Percentiles rank a stretch among this genome's conserved stretches.
These are phyloP conservation scores for Pythium vanterpoolii DNA, from an alignment of 352 stramenopile species.

Conservation along the genomic window DNA sequence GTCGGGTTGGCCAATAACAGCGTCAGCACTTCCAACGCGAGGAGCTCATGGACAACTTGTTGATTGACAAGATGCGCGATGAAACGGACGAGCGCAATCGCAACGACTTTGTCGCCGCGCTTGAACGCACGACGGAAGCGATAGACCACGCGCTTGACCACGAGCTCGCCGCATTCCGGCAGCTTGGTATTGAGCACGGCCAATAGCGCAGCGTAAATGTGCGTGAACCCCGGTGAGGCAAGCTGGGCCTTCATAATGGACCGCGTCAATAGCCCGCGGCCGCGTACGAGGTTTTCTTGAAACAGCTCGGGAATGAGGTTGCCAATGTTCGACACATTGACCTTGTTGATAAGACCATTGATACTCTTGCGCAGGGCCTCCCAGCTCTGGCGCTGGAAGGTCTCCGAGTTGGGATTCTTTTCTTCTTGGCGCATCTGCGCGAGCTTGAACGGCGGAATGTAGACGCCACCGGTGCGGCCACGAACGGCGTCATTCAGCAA, in stretches of 20 bases:
- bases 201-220: conserved; percentile 96
- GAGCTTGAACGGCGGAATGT: conserved; percentile 92
- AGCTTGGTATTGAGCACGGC: conserved; percentile 99
- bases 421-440: conserved; percentile 65
- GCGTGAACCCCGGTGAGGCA: conserved; percentile 94
- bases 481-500: conserved; percentile 36
- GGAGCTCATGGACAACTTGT: conserved; percentile 96
- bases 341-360: conserved; percentile 99
- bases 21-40: conserved; percentile 97
- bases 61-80: conserved; percentile 99
- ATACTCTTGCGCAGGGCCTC: conserved; percentile 96
- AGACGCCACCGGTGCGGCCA: conserved; percentile 87
- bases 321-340: conserved; percentile 93
- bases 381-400: conserved; percentile 93
- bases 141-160: conserved; percentile 93
- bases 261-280: conserved; percentile 91
- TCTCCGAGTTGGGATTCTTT: conserved; percentile 57
- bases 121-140: conserved; percentile 96
- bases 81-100: conserved; percentile 94
- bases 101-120: conserved; percentile 94
- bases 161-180: conserved; percentile 95
- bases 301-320: conserved; percentile 96
- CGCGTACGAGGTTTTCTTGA: conserved; percentile 96
- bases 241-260: conserved; percentile 96
- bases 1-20: conserved; percentile 97